Base-by-base conservation (phyloP, 1,139 yeast species). In the Blastobotrys illinoisensis region DNA sequence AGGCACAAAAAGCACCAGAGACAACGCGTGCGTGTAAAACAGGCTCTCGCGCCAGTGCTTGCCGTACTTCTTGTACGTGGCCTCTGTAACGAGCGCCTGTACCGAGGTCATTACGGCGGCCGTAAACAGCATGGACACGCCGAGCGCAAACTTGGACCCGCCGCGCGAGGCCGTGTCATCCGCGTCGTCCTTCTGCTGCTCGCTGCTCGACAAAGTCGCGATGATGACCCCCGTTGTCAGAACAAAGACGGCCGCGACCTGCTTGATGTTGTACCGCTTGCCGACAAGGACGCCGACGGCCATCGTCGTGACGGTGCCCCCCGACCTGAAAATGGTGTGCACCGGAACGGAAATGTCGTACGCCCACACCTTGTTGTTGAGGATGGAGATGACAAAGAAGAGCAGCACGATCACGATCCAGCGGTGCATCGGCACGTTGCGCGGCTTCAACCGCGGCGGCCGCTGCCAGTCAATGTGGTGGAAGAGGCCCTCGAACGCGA, bases 291-390 rank as follows among this genome's bases (percentile, higher is more conserved):
- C 51, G 58, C 91, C 89, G 11, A 83, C 71, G 0, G 78, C 45
- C 83, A 86, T 79, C 0, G 88, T 82, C 18, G 82, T 71, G 7
- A 82, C 80, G 0, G 88, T 79, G 0, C 88, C 83, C 5, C 85
- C 79, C 7, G 89, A 83, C 56, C 91, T 69, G 61, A 85, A 76
- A 5, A 85, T 79, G 36, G 85, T 85, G 63, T 85, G 89, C 36
- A 84, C 71, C 0, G 91, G 90, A 28, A 86, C 79, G 2, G 86
- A 79, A 23, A 86, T 74, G 47, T 81, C 75, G 65, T 73, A 83
- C 36, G 72, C 76, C 71, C 83, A 81, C 0, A 80, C 88, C 56
- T 72, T 68, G 64, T 86, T 86, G 64, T 83, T 85, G 50, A 83
- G 69, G 9, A 79, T 71, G 1, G 86, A 79, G 3, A 80, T 74